Evolutionary conservation across 768 basidiomycete genomes (phyloP).

Genomic region (Tubosaeta sp.): DNA sequence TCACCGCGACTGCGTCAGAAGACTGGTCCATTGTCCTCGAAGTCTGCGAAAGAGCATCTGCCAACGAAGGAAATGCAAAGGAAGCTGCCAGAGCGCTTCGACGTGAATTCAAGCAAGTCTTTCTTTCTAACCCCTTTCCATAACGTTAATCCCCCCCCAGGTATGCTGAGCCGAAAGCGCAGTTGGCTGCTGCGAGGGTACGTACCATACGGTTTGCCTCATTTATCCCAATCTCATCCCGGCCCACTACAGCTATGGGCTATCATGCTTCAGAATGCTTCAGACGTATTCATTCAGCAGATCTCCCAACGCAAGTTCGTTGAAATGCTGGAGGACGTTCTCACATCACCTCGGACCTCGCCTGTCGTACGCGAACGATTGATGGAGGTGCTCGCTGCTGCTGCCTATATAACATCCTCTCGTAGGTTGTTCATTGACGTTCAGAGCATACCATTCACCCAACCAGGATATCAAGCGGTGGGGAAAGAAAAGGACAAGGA

Average conservation of each 20-base stretch:
- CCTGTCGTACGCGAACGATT: conserved; percentile 81
- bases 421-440: conserved; percentile 12
- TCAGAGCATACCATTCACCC: not conserved
- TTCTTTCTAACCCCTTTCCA: not conserved
- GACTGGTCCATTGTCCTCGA: conserved; percentile 81
- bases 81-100: conserved; percentile 81
- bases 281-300: conserved; percentile 65
- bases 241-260: conserved; percentile 65
- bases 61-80: conserved; percentile 68
- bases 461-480: conserved; percentile 17
- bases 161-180: conserved; percentile 71
- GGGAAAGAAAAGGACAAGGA: conserved; percentile 37
- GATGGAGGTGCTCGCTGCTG: conserved; percentile 76
- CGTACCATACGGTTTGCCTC: conserved; percentile 21
- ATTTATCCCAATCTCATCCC: conserved; percentile 1
- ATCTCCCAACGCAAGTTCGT: conserved; percentile 73
- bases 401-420: conserved; percentile 49
- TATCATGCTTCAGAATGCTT: conserved; percentile 81
- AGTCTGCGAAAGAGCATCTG: conserved; percentile 79
- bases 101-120: conserved; percentile 75
- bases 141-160: conserved; percentile 31
- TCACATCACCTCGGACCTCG: conserved; percentile 56
- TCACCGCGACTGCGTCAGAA: conserved; percentile 75
- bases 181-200: conserved; percentile 73
- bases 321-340: conserved; percentile 71